Evolutionary conservation across 371 early-diverging fungal genomes (phyloP).

Genomic region (Syncephalis fuscata): DNA sequence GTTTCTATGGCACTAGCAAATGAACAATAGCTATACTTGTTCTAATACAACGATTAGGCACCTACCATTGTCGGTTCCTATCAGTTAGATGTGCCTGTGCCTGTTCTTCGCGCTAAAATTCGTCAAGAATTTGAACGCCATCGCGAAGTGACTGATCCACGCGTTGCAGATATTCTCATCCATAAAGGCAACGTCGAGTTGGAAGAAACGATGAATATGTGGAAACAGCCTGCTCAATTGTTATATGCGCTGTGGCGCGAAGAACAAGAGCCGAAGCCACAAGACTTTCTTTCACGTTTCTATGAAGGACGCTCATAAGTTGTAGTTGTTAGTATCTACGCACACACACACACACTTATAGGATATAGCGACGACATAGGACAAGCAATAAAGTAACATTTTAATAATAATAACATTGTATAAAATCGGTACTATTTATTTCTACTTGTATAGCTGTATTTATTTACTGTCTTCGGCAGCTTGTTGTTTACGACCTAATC

Average conservation of each 20-base stretch:
- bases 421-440: too few species aligned
- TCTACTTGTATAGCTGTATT: too few species aligned
- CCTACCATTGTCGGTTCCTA: conserved; percentile 66
- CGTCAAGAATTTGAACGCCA: conserved; percentile 85
- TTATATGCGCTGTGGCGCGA: conserved; percentile 77
- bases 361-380: too few species aligned
- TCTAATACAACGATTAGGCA: conserved; percentile 22
- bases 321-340: too few species aligned
- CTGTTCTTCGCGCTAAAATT: conserved; percentile 64
- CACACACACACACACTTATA: too few species aligned
- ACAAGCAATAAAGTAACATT: too few species aligned
- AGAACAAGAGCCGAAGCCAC: conserved; percentile 51
- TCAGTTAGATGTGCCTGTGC: conserved; percentile 57
- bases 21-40: too few species aligned
- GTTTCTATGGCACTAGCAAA: too few species aligned
- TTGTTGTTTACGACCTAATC: too few species aligned
- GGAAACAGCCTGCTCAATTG: conserved; percentile 88
- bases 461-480: too few species aligned
- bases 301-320: conserved; percentile 35
- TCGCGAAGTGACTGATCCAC: conserved; percentile 62
- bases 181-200: conserved; percentile 79
- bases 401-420: too few species aligned
- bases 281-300: conserved; percentile 69
- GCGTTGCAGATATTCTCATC: conserved; percentile 65
- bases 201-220: conserved; percentile 86